Base-by-base conservation (phyloP, 1,284 basidiomycete genomes). In the Fomes fomentarius region DNA sequence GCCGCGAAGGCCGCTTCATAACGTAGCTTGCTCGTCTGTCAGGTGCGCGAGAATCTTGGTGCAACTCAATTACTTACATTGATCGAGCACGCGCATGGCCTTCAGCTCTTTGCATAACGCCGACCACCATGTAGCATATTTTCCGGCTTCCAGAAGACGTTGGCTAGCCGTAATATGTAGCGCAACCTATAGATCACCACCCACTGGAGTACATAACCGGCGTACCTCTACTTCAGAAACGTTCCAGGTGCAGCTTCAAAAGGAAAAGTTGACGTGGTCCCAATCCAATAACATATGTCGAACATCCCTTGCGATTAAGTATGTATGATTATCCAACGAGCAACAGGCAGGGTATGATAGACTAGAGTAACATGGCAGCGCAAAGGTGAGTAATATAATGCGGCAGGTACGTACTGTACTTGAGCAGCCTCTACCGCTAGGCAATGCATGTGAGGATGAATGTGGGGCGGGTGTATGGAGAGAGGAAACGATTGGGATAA, bases 31-130 rank as follows among this genome's bases (percentile, higher is more conserved):
- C 15, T 11, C 3, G 1, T 17, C 21, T 15, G 48, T 52, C 49
- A 54, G 57, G 57, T 58, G 50, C 50, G 57, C 35, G 11, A 33
- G 25, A 10, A 24, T 38, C 34, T 11, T 48, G 24, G 35, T 42
- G 33, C 21, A 31, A 46, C 47, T 54, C 12, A 40, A 41, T 38
- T 22, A 35, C 52, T 54, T 11, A 46, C 14, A 22, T 1, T 30
- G 44, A 12, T 11, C 24, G 33, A 11, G 34, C 34, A 37, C 37
- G 21, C 35, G 14, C 33, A 10, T n/a, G 2, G 22, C 38, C 5
- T 24, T 24, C n/a, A 26, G 10, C 12, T 25, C 22, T 25, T 12
- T 12, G 9, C 25, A n/a, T 3, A 41, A 11, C 22, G 22, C 25
- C n/a, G n/a, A n/a, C n/a, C n/a, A n/a, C n/a, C n/a, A n/a, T n/a